phyloP scores from a whole-genome alignment of 768 basidiomycete genomes.

The Tylopilus sp. region DNA sequence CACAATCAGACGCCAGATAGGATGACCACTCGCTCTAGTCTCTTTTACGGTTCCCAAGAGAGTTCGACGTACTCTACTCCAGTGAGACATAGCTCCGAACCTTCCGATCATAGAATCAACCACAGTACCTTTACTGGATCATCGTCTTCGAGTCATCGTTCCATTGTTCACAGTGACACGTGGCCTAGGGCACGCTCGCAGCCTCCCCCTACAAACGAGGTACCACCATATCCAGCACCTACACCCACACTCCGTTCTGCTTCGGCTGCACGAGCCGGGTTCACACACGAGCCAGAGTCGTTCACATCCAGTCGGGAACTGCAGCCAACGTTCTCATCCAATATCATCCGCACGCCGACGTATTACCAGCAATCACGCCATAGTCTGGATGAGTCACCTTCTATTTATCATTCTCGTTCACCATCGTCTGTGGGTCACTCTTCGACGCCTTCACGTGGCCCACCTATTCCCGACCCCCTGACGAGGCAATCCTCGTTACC shows the following conservation, averaged over 20 bases:
- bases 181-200: slow-evolving; percentile 24
- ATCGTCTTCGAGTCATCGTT: slow-evolving; percentile 17
- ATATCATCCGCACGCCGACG: slow-evolving; percentile 64
- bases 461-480: slow-evolving; percentile 19
- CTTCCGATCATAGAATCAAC: slow-evolving; percentile 10
- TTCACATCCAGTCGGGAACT: slow-evolving; percentile 53
- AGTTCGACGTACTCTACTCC: slow-evolving; percentile 12
- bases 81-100: slow-evolving; percentile 26
- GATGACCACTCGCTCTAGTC: slow-evolving; percentile 11
- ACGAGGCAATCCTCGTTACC: slow-evolving; percentile 28
- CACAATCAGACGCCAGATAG: slow-evolving; percentile 25
- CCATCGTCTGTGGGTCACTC: slow-evolving; percentile 18
- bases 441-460: slow-evolving; percentile 17
- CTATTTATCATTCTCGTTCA: slow-evolving; percentile 22
- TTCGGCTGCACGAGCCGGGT: slow-evolving; percentile 9
- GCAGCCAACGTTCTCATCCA: slow-evolving; percentile 65
- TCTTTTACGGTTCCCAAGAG: slow-evolving; percentile 22
- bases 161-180: slow-evolving; percentile 10
- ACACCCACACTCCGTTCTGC: slow-evolving; percentile 19
- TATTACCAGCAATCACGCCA: slow-evolving; percentile 43
- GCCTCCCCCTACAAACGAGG: slow-evolving; percentile 13
- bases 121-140: slow-evolving; percentile 14
- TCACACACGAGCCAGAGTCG: slow-evolving; percentile 36
- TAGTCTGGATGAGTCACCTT: slow-evolving; percentile 22
- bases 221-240: slow-evolving; percentile 30